A percentile compares a stretch with the other conserved stretches of the same genome.
Evolutionary conservation across 306 rosid species (phyloP).

Genomic region (Castanospermum australe): DNA sequence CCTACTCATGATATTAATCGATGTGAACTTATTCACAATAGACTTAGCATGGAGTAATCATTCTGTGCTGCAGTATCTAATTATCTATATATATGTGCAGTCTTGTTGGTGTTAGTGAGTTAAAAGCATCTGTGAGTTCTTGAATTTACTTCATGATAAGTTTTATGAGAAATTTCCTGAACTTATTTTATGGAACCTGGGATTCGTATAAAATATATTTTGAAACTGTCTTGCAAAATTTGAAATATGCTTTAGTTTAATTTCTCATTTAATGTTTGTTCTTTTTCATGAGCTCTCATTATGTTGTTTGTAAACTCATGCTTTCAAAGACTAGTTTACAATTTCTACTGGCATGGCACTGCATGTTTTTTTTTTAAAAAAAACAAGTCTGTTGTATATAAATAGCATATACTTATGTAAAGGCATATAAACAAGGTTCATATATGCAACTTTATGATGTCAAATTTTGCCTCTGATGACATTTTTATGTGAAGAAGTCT

Average conservation of each 20-base stretch:
- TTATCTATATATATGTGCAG: neutral
- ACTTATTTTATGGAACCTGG: conserved; percentile 7
- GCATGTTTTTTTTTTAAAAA: conserved; percentile 14
- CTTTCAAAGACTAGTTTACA: conserved; percentile 6
- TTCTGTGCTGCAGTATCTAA: conserved; percentile 3
- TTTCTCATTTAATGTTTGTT: neutral
- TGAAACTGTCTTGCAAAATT: neutral
- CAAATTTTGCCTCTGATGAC: neutral
- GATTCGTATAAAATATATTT: conserved; percentile 3
- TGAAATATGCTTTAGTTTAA: neutral
- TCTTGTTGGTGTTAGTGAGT: neutral
- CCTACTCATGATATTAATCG: conserved; percentile 19
- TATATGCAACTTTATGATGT: conserved; percentile 6
- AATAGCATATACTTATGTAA: neutral
- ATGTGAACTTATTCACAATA: conserved; percentile 17
- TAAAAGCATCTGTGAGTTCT: neutral
- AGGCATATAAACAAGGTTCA: conserved; percentile 21
- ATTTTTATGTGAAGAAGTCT: conserved; percentile 20
- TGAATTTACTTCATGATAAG: neutral
- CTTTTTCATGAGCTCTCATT: neutral
- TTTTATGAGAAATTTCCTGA: neutral
- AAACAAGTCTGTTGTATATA: conserved; percentile 16
- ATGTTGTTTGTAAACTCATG: neutral
- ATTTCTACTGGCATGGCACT: neutral
- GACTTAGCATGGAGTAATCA: neutral